Percentiles rank a stretch among this genome's conserved stretches.
Evolutionary conservation across 345 rosid species (phyloP).

Genomic region (Luvunga scandens): DNA sequence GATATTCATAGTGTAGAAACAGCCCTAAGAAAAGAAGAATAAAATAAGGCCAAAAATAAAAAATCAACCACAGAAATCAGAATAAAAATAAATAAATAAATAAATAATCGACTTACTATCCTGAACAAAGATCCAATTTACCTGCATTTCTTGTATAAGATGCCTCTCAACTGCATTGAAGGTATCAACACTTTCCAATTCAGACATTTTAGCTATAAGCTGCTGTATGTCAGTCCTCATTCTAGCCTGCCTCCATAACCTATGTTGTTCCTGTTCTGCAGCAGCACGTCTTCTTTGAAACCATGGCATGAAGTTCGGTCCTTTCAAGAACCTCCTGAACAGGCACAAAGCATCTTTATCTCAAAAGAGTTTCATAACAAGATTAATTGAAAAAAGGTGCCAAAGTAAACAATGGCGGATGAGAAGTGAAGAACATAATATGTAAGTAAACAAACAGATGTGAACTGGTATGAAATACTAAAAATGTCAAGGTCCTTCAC

Average conservation of each 20-base stretch:
- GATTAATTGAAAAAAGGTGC: not conserved
- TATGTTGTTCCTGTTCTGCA: conserved; percentile 84
- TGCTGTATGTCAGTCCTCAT: conserved; percentile 65
- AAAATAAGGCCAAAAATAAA: no score
- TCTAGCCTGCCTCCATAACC: conserved; percentile 87
- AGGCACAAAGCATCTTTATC: conserved; percentile 17
- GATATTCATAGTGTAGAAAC: not conserved
- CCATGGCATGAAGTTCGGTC: conserved; percentile 96
- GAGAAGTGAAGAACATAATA: conserved; percentile 2
- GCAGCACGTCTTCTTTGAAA: conserved; percentile 76
- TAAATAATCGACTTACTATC: conserved; percentile 3
- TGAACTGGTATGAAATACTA: not conserved
- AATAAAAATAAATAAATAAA: no score
- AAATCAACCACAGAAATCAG: not conserved
- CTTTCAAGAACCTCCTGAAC: conserved; percentile 81
- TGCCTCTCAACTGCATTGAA: conserved; percentile 86
- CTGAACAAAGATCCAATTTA: conserved; percentile 22
- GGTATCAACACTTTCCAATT: conserved; percentile 86
- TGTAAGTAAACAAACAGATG: not conserved
- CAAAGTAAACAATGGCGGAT: not conserved
- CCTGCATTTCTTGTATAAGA: conserved; percentile 69
- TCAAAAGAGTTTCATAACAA: conserved; percentile 18
- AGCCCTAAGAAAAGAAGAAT: not conserved
- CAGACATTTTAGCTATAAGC: conserved; percentile 69
- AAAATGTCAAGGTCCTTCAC: conserved; percentile 32